A percentile compares a stretch with the other conserved stretches of the same genome.
phyloP scores from a whole-genome alignment of 306 rosid species.

The Glycine tomentella region DNA sequence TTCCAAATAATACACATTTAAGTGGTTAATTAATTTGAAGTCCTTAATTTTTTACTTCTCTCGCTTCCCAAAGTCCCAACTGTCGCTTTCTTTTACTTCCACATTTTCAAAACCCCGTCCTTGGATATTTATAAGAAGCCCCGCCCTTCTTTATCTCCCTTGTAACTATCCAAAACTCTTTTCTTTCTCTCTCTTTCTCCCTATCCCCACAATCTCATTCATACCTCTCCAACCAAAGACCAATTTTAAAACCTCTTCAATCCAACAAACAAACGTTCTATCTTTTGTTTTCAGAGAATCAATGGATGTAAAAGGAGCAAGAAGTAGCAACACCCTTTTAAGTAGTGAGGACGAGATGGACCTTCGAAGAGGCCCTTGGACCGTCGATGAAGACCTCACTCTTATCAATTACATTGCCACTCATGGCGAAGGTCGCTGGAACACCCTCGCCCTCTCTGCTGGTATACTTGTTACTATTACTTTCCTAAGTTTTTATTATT shows the following conservation, averaged over 20 bases:
- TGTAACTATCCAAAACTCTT: conserved; percentile 48
- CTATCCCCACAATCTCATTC: background rate
- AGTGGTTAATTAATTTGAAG: conserved; percentile 34
- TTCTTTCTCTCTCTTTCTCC: conserved; percentile 29
- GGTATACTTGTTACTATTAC: conserved; percentile 29
- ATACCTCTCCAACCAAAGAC: background rate
- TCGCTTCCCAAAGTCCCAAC: background rate
- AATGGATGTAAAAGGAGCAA: conserved; percentile 65
- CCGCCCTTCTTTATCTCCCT: conserved; percentile 52
- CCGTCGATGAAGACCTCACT: conserved; percentile 83
- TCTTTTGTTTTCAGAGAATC: background rate
- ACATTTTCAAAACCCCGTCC: conserved; percentile 44
- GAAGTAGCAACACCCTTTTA: background rate
- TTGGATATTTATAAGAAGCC: conserved; percentile 70
- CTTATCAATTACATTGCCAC: conserved; percentile 89
- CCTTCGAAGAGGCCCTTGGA: conserved; percentile 94
- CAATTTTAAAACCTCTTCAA: background rate
- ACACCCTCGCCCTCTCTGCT: conserved; percentile 85
- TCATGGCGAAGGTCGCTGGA: conserved; percentile 99
- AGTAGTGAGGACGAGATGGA: conserved; percentile 58
- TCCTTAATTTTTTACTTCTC: background rate
- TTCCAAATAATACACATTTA: background rate
- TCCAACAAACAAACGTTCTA: background rate
- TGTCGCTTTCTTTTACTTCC: conserved; percentile 25
- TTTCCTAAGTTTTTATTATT: no score